Percentiles rank a stretch among this genome's conserved stretches.
These are phyloP conservation scores for Colletotrichum eremochloae DNA, from an alignment of 2,329 filamentous ascomycete species.

Conservation along the genomic window DNA sequence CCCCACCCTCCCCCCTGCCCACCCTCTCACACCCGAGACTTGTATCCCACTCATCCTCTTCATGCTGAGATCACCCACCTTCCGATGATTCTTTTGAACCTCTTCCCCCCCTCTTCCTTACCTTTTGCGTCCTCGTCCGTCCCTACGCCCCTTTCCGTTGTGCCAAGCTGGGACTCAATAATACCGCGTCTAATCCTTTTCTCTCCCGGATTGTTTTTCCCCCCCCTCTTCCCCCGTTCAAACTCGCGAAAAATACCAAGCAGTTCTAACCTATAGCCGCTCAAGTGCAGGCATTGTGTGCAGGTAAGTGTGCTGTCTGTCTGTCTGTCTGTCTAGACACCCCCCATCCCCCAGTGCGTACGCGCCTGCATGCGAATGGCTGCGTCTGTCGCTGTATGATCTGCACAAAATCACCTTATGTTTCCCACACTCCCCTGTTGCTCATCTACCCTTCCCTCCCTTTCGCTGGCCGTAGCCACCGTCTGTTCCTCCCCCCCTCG, in stretches of 20 bases:
- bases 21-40: constrained; percentile 29
- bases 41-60: constrained; percentile 34
- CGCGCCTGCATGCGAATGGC: not conserved
- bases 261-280: constrained; percentile 34
- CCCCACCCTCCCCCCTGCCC: not conserved
- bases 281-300: constrained; percentile 43
- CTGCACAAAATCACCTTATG: constrained; percentile 47
- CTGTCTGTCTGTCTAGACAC: not conserved
- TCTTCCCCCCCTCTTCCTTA: constrained; percentile 7
- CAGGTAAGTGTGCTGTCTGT: constrained; percentile 25
- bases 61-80: constrained; percentile 40
- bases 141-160: constrained; percentile 34
- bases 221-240: not conserved
- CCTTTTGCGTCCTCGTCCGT: constrained; percentile 4
- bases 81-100: constrained; percentile 32
- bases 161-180: constrained; percentile 34
- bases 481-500: constrained; percentile 6
- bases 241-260: constrained; percentile 28
- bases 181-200: constrained; percentile 4
- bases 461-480: not conserved
- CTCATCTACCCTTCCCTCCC: constrained; percentile 34
- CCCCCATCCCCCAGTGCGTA: not conserved
- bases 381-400: constrained; percentile 54
- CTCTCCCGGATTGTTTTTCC: not conserved
- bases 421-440: constrained; percentile 52